phyloP scores from a whole-genome alignment of 2,329 filamentous ascomycete species.

The Fusarium veterinarium region DNA sequence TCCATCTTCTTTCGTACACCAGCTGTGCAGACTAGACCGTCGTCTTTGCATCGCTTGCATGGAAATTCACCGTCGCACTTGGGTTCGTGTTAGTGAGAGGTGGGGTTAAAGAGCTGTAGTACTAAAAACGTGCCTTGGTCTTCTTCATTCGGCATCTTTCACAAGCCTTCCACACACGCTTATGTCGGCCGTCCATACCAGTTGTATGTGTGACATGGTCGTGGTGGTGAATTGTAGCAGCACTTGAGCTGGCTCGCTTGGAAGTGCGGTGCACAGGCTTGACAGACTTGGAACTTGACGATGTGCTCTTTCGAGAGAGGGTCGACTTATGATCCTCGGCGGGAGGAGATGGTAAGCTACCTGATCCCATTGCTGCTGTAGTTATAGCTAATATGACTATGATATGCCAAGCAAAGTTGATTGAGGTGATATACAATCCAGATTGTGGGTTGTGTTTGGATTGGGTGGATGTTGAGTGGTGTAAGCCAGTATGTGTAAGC shows the following conservation, averaged over 20 bases:
- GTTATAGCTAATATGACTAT: constrained; percentile 8
- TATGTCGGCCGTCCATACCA: constrained; percentile 67
- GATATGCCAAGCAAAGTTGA: constrained; percentile 16
- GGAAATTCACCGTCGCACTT: constrained; percentile 74
- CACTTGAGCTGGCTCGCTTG: constrained; percentile 60
- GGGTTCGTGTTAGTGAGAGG: constrained; percentile 22
- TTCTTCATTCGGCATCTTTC: constrained; percentile 77
- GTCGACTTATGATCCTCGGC: constrained; percentile 59
- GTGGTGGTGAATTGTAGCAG: constrained; percentile 52
- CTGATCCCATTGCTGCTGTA: constrained; percentile 58
- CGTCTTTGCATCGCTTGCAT: constrained; percentile 74
- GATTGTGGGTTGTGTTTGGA: not conserved
- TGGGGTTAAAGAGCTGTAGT: constrained; percentile 2
- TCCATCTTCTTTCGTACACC: constrained; percentile 75
- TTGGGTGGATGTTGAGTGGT: constrained; percentile 2
- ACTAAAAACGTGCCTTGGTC: constrained; percentile 65
- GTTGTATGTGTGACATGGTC: constrained; percentile 49
- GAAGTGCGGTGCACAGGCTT: constrained; percentile 64
- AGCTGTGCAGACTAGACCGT: constrained; percentile 72
- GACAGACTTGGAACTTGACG: constrained; percentile 57
- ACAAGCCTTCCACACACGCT: constrained; percentile 75
- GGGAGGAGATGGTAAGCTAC: constrained; percentile 64
- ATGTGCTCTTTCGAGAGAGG: constrained; percentile 53
- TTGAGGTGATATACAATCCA: constrained; percentile 23
- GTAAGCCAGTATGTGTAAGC: constrained; percentile 40